phyloP scores from a whole-genome alignment of 2,329 filamentous ascomycete species.

The Exophiala lecanii-corni region DNA sequence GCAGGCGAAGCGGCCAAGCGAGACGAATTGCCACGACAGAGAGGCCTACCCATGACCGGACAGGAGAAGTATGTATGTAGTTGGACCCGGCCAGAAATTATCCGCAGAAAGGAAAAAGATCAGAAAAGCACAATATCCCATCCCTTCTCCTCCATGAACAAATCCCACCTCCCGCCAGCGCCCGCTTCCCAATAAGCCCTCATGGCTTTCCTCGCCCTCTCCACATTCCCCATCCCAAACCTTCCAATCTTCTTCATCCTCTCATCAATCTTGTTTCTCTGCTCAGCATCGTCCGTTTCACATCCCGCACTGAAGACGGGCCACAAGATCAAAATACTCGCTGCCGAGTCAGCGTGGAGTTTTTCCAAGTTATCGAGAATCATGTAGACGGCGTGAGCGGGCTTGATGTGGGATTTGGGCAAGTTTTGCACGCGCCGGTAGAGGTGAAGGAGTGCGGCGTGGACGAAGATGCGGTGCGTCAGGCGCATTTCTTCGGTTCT shows the following conservation, averaged over 20 bases:
- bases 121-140: conserved; percentile 5
- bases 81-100: background rate
- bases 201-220: conserved; percentile 25
- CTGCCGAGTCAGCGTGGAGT: conserved; percentile 25
- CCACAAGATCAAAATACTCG: conserved; percentile 32
- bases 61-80: background rate
- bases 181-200: conserved; percentile 25
- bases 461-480: conserved; percentile 29
- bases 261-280: conserved; percentile 23
- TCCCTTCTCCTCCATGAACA: background rate
- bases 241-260: conserved; percentile 30
- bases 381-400: conserved; percentile 22
- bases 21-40: background rate
- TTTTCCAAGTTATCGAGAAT: conserved; percentile 23
- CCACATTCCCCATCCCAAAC: conserved; percentile 31
- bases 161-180: background rate
- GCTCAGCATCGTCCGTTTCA: conserved; percentile 23
- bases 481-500: conserved; percentile 21
- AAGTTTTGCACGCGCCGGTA: conserved; percentile 28
- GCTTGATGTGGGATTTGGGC: conserved; percentile 20
- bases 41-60: background rate
- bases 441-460: conserved; percentile 29
- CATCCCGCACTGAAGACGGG: conserved; percentile 33
- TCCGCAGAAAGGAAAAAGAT: conserved; percentile 1
- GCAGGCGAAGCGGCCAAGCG: background rate